Evolutionary conservation across 2,329 filamentous ascomycete species (phyloP), one percentile per base, ranked within the genome.

Genomic region (Penicillium crustosum): DNA sequence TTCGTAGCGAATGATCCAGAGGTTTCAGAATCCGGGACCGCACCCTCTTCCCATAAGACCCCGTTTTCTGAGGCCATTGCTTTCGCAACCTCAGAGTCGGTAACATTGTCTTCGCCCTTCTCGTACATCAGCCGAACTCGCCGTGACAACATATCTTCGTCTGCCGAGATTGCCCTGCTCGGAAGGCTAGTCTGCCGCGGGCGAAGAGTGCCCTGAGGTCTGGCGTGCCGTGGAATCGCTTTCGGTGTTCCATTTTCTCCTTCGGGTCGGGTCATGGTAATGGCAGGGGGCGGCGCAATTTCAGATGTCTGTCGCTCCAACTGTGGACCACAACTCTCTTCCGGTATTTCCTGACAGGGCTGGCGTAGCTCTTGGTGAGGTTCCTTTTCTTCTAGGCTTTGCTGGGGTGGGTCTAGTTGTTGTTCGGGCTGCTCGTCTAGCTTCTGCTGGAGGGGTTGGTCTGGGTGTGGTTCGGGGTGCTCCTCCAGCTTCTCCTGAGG

Each of bases 81-180:
- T 54, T 69, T 69, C 47, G 71, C 70, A 29, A 78, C 64, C 54
- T 79, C 75, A 3, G 70, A 68, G 52, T 78, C 77, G 8, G 70
- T 73, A 36, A 82, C 81, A 33, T 78, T 79, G 60, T 86, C 84
- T 55, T 86, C 81, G 5, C 85, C 85, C 60, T 82, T 80, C 61
- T 83, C 82, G 67, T 87, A 88, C 84, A 87, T 87, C 61, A 83
- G 77, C 31, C 86, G 79, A 36, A 88, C 84, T 61, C 83, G 83
- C 60, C 83, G 81, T 33, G 85, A 87, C 58, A 87, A 75, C 68
- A 82, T 81, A 66, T 85, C 84, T 68, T 88, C 86, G 64, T 88
- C 85, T 2, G 83, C 76, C n/a, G 86, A 88, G 31, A 88, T 78
- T 21, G 82, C 79, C 56, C 84, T 78, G 49, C 73, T 73, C 62